Conservation (phyloP, 202 grass and related monocot species). For the Dendrocalamus latiflorus region DNA sequence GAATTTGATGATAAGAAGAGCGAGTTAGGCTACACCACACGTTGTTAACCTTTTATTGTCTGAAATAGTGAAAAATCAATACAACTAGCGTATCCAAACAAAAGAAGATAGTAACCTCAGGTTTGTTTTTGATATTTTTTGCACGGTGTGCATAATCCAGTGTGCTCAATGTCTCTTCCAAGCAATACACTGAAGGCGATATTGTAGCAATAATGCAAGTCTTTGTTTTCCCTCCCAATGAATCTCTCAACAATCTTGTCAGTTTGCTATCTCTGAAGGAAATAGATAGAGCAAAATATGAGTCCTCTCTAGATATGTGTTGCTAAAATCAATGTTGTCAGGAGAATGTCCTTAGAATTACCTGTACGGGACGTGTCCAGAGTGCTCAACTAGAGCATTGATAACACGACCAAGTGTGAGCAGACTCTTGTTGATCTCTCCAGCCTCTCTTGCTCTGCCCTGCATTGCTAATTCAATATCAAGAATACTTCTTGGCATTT, state of each 20-base stretch:
- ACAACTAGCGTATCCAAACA: too few relatives aligned
- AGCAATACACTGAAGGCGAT: slow-evolving; percentile 89
- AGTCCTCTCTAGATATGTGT: background rate
- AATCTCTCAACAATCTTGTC: slow-evolving; percentile 96
- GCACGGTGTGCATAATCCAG: slow-evolving; percentile 97
- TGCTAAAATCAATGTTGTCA: slow-evolving; percentile 10
- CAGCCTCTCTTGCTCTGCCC: too few relatives aligned
- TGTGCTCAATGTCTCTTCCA: slow-evolving; percentile 97
- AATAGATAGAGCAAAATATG: slow-evolving; percentile 24
- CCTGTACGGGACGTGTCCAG: slow-evolving; percentile 96
- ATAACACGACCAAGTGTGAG: slow-evolving; percentile 96
- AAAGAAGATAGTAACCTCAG: slow-evolving; percentile 57
- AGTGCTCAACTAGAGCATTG: slow-evolving; percentile 97
- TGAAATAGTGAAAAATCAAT: too few relatives aligned
- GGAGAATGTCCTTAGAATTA: slow-evolving; percentile 18
- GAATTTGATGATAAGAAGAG: too few relatives aligned
- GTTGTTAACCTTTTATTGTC: background rate
- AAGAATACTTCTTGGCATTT: slow-evolving; percentile 28
- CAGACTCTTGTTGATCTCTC: slow-evolving; percentile 99
- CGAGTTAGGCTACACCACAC: slow-evolving; percentile 35
- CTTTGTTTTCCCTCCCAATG: slow-evolving; percentile 97
- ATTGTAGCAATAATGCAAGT: slow-evolving; percentile 99
- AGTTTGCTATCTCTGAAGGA: slow-evolving; percentile 97
- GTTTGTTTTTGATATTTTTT: slow-evolving; percentile 99
- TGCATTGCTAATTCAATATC: too few relatives aligned